These are phyloP conservation scores for Cladophialophora exuberans DNA, from an alignment of 2,329 filamentous ascomycete genomes.

Conservation along the genomic window DNA sequence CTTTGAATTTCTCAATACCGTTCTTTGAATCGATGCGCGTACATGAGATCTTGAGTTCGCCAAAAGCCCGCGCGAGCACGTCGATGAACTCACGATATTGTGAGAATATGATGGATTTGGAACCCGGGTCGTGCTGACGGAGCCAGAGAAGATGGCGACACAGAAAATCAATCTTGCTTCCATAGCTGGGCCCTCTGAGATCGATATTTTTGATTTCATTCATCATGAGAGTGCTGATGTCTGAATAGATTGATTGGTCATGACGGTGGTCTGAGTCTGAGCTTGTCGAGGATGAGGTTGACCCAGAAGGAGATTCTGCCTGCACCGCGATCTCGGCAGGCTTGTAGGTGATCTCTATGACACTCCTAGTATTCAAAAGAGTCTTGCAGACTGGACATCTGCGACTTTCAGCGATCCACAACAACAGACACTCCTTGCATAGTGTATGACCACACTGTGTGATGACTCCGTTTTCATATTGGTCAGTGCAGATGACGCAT, in stretches of 20 bases:
- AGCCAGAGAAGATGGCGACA: conserved; percentile 84
- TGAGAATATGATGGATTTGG: conserved; percentile 93
- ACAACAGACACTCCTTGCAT: conserved; percentile 65
- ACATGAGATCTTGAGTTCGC: conserved; percentile 71
- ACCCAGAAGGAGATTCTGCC: conserved; percentile 45
- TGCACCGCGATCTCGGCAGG: conserved; percentile 72
- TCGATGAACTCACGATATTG: conserved; percentile 83
- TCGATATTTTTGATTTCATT: conserved; percentile 82
- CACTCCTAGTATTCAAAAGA: conserved; percentile 64
- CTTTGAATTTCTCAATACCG: conserved; percentile 76
- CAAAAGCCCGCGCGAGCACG: conserved; percentile 72
- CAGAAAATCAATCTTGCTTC: conserved; percentile 86
- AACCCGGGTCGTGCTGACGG: conserved; percentile 77
- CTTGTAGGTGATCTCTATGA: conserved; percentile 85
- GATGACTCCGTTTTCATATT: conserved; percentile 70
- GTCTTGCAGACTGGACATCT: conserved; percentile 87
- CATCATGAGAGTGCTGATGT: conserved; percentile 71
- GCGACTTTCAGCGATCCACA: conserved; percentile 74
- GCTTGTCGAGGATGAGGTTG: conserved; percentile 2
- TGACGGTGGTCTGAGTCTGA: conserved; percentile 34
- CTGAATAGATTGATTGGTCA: conserved; percentile 69
- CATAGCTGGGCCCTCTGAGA: conserved; percentile 68
- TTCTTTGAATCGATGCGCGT: conserved; percentile 69
- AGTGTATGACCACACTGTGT: conserved; percentile 7
- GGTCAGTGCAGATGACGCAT: conserved; percentile 83